Percentiles rank a stretch among this genome's conserved stretches.
These are phyloP conservation scores for Inonotus obliquus DNA, from an alignment of 1,284 basidiomycete genomes.

Conservation along the genomic window DNA sequence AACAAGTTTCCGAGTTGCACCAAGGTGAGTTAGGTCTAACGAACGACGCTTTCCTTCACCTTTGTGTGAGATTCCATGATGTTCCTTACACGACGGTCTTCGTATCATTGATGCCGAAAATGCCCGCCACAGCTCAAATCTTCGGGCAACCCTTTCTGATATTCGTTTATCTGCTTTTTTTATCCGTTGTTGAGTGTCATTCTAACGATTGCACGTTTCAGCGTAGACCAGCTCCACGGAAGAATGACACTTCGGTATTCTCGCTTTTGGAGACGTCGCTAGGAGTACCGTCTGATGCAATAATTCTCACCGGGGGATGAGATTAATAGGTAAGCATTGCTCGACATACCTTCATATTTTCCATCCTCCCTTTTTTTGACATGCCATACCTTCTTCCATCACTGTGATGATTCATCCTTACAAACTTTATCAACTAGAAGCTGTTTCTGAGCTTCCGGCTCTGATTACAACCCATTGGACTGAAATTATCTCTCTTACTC, in stretches of 20 bases:
- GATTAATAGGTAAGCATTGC: no score
- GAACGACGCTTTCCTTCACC: background rate
- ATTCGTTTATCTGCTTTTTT: conserved; percentile 1
- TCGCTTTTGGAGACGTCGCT: no score
- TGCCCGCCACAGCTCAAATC: conserved; percentile 84
- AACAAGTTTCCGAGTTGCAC: background rate
- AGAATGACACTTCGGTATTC: background rate
- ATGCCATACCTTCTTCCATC: background rate
- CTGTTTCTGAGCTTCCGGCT: conserved; percentile 70
- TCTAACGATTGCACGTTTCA: background rate
- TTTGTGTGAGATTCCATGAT: conserved; percentile 35
- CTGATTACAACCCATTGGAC: conserved; percentile 41
- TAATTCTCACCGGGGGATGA: no score
- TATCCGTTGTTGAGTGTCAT: background rate
- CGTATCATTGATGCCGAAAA: conserved; percentile 76
- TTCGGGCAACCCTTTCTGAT: conserved; percentile 78
- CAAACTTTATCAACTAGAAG: conserved; percentile 76
- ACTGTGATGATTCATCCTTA: conserved; percentile 32
- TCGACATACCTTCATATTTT: no score
- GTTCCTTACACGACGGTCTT: conserved; percentile 82
- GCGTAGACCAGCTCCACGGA: background rate
- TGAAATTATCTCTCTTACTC: background rate
- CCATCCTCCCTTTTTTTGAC: no score
- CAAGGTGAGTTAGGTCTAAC: background rate
- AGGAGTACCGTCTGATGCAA: no score